Conservation (phyloP, 2,329 filamentous ascomycete genomes). For the Lasiodiplodia theobromae region DNA sequence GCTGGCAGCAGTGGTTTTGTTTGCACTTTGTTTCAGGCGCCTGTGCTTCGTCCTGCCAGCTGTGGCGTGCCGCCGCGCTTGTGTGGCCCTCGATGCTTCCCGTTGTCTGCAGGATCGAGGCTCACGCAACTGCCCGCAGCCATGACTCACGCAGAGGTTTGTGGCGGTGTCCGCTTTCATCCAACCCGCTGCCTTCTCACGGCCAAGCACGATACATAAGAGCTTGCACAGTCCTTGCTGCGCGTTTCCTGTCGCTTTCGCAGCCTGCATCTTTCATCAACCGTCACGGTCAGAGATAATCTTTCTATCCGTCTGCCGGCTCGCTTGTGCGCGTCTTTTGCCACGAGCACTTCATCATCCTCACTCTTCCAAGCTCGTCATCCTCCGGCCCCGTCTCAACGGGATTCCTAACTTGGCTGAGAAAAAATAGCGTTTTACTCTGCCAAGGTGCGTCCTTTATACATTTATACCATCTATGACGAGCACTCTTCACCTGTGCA, state of each 20-base stretch:
- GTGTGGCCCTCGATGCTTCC: background rate
- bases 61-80: background rate
- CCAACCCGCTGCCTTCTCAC: background rate
- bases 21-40: background rate
- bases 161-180: slow-evolving; percentile 19
- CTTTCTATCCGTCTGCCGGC: background rate
- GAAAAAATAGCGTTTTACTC: slow-evolving; percentile 6
- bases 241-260: background rate
- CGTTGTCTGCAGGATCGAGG: background rate
- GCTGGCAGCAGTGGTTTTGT: background rate
- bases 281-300: no score
- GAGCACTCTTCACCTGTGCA: background rate
- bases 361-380: slow-evolving; percentile 17
- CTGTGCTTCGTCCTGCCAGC: background rate
- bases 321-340: background rate
- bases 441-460: slow-evolving; percentile 19
- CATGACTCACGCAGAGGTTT: slow-evolving; percentile 8
- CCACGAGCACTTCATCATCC: background rate
- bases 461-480: background rate
- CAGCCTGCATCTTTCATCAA: background rate
- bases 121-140: background rate
- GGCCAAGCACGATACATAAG: background rate
- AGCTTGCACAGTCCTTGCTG: background rate
- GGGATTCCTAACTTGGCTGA: slow-evolving; percentile 12
- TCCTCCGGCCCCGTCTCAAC: background rate